These are phyloP conservation scores for Debaryomyces sp. DNA, from an alignment of 1,139 yeast genomes.

Conservation along the genomic window DNA sequence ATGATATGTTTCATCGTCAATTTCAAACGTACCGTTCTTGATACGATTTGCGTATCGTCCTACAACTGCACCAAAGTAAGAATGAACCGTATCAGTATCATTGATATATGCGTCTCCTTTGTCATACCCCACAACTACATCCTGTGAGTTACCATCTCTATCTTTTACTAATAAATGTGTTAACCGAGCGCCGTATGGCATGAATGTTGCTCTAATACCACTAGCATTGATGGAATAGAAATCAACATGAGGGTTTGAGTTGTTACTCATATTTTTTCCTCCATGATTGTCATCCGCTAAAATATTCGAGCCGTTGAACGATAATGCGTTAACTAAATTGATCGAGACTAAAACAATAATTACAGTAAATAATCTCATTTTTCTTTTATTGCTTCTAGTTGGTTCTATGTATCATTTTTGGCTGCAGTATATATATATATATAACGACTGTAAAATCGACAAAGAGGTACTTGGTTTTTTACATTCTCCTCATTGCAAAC, in stretches of 20 bases:
- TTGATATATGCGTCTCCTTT: neutral
- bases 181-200: neutral
- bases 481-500: neutral
- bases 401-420: too few relatives aligned
- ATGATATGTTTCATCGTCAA: conserved; percentile 42
- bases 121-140: conserved; percentile 1
- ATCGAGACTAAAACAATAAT: neutral
- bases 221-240: neutral
- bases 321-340: neutral
- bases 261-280: neutral
- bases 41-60: conserved; percentile 70
- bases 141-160: neutral
- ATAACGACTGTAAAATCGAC: too few relatives aligned
- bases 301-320: neutral
- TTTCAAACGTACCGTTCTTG: conserved; percentile 42
- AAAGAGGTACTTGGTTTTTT: too few relatives aligned
- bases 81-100: neutral
- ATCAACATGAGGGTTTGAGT: neutral
- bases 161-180: conserved; percentile 3
- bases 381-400: too few relatives aligned
- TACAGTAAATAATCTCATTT: neutral
- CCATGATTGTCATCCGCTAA: neutral
- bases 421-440: neutral
- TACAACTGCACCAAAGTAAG: conserved; percentile 62
- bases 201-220: neutral